Base-by-base conservation (phyloP, 805 yeast species). In the Zygosaccharomyces kombuchaensis region DNA sequence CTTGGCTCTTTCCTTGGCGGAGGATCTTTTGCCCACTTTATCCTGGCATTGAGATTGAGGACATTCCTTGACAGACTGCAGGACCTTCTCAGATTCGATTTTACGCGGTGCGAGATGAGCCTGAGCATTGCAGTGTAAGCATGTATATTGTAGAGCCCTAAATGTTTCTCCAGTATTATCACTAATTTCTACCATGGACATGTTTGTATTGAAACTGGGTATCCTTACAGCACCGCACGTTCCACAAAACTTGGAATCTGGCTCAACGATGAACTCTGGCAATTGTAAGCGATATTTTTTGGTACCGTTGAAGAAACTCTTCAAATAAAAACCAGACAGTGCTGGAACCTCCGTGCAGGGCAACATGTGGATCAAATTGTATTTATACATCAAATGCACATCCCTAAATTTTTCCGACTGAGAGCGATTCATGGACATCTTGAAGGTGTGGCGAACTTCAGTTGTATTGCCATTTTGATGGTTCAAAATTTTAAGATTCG, bases 1-100 rank as follows among this genome's bases (percentile, higher is more conserved):
- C 56, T 75, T 77, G 13, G 72, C 66, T 37, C 76, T 60, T 17
- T 67, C 68, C 51, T 69, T 72, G 1, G 71, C 66, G 16, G 47
- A 30, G 38, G 47, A 51, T 16, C 53, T 53, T 48, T 50, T 39
- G 32, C 44, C 42, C 16, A 40, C 35, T 21, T 45, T 43, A 12
- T 38, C 40, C 10, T 25, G 30, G 21, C 17, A 22, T 13, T 36
- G 29, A 4, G 12, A 9, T 25, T 4, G 29, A 25, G 29, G 29
- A 25, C 8, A n/a, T 3, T 13, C 32, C 10, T 7, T 13, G 4
- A n/a, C 14, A 29, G 14, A 7, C n/a, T 29, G 23, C 12, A 14
- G 13, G 1, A 13, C 25, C 12, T 17, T 16, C 13, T 19, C n/a
- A 19, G 34, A n/a, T 38, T 9, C 34, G 12, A 36, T 14, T n/a